Percentiles rank a stretch among this genome's conserved stretches.
These are phyloP conservation scores for Vaccinium macrocarpon DNA, from an alignment of 148 eudicot genomes.

Conservation along the genomic window DNA sequence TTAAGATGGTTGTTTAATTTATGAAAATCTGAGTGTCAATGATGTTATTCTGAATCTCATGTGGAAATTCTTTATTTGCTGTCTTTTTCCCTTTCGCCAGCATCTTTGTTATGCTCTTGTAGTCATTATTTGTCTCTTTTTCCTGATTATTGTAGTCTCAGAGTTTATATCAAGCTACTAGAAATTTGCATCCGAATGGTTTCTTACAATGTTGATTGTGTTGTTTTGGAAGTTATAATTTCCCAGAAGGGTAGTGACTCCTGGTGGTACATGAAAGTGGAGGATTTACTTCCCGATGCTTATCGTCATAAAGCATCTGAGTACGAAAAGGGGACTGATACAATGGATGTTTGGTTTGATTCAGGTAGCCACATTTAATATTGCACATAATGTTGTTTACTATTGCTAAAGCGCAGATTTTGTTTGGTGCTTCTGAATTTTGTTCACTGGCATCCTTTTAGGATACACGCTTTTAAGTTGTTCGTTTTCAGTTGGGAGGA, in stretches of 20 bases:
- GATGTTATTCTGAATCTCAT: background rate
- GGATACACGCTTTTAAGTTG: background rate
- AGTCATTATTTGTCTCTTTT: background rate
- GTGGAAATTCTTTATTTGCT: constrained; percentile 3
- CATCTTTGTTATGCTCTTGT: background rate
- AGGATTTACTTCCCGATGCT: constrained; percentile 79
- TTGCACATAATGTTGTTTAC: background rate
- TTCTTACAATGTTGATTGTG: constrained; percentile 11
- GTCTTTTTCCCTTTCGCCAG: background rate
- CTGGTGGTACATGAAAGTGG: constrained; percentile 92
- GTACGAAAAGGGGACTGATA: constrained; percentile 85
- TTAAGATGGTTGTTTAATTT: background rate
- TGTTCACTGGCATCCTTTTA: constrained; percentile 2
- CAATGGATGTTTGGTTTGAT: constrained; percentile 99
- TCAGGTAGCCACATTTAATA: constrained; percentile 43
- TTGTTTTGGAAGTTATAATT: constrained; percentile 55
- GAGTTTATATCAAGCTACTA: background rate
- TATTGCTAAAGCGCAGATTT: background rate
- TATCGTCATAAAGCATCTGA: constrained; percentile 73
- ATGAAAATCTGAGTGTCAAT: background rate
- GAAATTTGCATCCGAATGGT: background rate
- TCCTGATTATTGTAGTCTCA: background rate
- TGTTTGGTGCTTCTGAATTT: background rate
- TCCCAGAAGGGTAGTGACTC: constrained; percentile 93
- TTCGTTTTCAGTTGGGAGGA: background rate